phyloP scores from a whole-genome alignment of 2,329 filamentous ascomycete species.

The Colletotrichum neosansevieriae region DNA sequence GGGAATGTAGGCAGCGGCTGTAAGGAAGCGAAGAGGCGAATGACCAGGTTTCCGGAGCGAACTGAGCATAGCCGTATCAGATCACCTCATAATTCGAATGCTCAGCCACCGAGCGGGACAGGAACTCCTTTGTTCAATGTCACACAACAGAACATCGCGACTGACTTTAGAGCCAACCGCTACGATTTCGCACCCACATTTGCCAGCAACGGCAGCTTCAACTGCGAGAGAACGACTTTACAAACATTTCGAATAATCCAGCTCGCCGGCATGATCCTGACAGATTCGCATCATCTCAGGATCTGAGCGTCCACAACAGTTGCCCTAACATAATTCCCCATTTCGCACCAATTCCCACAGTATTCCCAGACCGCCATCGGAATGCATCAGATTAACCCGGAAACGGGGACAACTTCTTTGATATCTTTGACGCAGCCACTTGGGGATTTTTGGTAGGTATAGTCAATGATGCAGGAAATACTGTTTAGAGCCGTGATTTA shows the following conservation, averaged over 20 bases:
- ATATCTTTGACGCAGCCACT: slow-evolving; percentile 37
- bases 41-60: neutral
- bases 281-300: neutral
- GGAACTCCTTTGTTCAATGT: neutral
- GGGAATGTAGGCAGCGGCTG: neutral
- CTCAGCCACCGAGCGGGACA: neutral
- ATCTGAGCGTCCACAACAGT: neutral
- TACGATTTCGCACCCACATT: neutral
- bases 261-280: too few species aligned
- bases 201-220: neutral
- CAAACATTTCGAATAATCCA: neutral
- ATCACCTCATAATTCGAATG: neutral
- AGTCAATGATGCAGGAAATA: slow-evolving; percentile 15
- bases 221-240: neutral
- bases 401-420: slow-evolving; percentile 5
- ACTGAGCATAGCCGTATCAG: neutral
- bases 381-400: neutral
- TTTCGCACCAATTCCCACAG: slow-evolving; percentile 29
- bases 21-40: neutral
- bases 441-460: slow-evolving; percentile 33
- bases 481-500: neutral
- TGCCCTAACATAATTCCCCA: neutral
- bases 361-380: slow-evolving; percentile 22
- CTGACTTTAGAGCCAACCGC: neutral
- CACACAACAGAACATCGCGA: neutral